Conservation (phyloP, 106 monocot species). For the Platanthera zijinensis region DNA sequence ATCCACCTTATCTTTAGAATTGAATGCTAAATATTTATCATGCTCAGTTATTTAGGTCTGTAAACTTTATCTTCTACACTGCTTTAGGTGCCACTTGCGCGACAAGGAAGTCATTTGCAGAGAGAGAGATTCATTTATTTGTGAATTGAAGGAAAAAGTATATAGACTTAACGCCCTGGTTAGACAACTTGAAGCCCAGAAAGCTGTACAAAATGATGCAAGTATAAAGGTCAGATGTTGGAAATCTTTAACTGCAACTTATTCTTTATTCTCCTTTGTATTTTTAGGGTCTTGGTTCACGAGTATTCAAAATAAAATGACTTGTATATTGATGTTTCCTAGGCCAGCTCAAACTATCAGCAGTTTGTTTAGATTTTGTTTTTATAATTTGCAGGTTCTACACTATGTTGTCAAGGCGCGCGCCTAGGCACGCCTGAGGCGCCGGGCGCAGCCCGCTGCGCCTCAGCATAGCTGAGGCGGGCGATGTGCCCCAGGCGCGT, state of each 20-base stretch:
- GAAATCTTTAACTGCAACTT: neutral
- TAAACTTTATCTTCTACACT: neutral
- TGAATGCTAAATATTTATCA: neutral
- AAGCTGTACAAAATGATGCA: slow-evolving; percentile 13
- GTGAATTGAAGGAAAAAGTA: slow-evolving; percentile 77
- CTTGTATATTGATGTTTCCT: too few relatives aligned
- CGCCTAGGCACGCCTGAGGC: too few relatives aligned
- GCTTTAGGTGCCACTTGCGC: slow-evolving; percentile 50
- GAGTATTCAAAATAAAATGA: too few relatives aligned
- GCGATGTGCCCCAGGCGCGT: too few relatives aligned
- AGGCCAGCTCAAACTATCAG: too few relatives aligned
- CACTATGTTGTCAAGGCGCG: too few relatives aligned
- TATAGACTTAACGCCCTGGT: slow-evolving; percentile 35
- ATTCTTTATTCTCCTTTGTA: slow-evolving; percentile 8
- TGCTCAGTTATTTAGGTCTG: neutral
- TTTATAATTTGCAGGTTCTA: too few relatives aligned
- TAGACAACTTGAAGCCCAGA: slow-evolving; percentile 52
- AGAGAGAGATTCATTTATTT: slow-evolving; percentile 57
- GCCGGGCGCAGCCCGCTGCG: too few relatives aligned
- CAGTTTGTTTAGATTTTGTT: too few relatives aligned
- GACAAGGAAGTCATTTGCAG: slow-evolving; percentile 54
- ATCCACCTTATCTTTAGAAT: neutral
- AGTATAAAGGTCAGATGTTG: neutral
- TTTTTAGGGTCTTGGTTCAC: too few relatives aligned
- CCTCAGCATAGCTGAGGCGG: too few relatives aligned